Conservation (phyloP, 73 alveolate species). For the Tetrahymena thermophila region DNA sequence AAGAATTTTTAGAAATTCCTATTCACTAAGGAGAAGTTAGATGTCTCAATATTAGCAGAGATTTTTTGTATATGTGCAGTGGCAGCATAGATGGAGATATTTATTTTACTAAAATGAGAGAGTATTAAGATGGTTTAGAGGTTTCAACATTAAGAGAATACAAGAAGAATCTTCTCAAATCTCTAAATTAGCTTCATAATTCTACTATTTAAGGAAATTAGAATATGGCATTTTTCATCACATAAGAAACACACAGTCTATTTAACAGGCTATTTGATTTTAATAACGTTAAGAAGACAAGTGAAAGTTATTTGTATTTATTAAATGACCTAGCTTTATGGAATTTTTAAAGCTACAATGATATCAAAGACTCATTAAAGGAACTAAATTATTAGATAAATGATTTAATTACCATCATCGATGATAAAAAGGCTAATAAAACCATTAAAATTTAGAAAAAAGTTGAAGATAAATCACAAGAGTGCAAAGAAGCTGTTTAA, state of each 20-base stretch:
- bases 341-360: neutral
- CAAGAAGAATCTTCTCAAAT: neutral
- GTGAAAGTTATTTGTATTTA: neutral
- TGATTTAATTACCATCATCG: neutral
- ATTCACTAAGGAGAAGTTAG: neutral
- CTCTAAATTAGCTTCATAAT: neutral
- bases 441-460: neutral
- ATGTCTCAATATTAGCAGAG: neutral
- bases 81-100: neutral
- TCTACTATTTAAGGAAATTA: neutral
- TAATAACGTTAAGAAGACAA: neutral
- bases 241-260: neutral
- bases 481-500: neutral
- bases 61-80: neutral
- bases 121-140: neutral
- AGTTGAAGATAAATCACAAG: neutral
- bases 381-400: neutral
- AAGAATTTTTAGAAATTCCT: neutral
- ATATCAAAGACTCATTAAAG: neutral
- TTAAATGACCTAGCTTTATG: neutral
- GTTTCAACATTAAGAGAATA: neutral
- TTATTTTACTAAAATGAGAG: neutral
- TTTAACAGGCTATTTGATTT: neutral
- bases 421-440: neutral
- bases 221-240: neutral